Evolutionary conservation across 1,284 basidiomycete genomes (phyloP), one percentile per base, ranked within the genome.

Genomic region (Naganishia sp.): DNA sequence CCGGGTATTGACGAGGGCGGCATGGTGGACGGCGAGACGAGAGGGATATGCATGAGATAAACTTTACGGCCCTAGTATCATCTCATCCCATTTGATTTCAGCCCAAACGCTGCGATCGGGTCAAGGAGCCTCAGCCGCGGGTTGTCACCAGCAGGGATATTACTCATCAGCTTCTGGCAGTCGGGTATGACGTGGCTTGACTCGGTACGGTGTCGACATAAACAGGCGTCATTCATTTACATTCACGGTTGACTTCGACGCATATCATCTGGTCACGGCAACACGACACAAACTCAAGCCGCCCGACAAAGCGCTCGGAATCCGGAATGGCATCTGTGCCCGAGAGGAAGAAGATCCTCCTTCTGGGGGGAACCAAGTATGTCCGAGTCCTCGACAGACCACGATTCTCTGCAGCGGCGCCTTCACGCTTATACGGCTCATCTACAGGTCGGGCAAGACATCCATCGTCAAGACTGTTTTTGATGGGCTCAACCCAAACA

Each of bases 391-490:
- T 39, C 13, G 35, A 9, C 4, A 10, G 35, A 39, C 13, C 35
- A 39, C 35, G 58, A 13, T 65, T n/a, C 28, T 6, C 2, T 18
- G 13, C 13, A 6, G 17, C 43, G 15, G 18, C 47, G 50, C 43
- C 67, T 52, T 43, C 50, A 58, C 61, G 60, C 63, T 72, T 10
- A 46, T 56, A 49, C 50, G 11, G 10, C 41, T 6, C 35, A 39
- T 54, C 63, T 57, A 51, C 71, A 90, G 94, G 81, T 89, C 90
- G 64, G 95, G 95, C 66, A 99, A 98, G 80, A 90, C 93, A 25
- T 94, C 91, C 39, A 92, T 96, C 67, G 86, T 90, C 72, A 87
- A 94, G 76, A 92, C 95, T 39, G 85, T 98, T 21, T 96, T 97
- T 83, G 88, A 94, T 71, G 84, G 88, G 69, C 82, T 93, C 57